Conservation (phyloP, 2,329 filamentous ascomycete genomes). For the Aschersonia sp. region DNA sequence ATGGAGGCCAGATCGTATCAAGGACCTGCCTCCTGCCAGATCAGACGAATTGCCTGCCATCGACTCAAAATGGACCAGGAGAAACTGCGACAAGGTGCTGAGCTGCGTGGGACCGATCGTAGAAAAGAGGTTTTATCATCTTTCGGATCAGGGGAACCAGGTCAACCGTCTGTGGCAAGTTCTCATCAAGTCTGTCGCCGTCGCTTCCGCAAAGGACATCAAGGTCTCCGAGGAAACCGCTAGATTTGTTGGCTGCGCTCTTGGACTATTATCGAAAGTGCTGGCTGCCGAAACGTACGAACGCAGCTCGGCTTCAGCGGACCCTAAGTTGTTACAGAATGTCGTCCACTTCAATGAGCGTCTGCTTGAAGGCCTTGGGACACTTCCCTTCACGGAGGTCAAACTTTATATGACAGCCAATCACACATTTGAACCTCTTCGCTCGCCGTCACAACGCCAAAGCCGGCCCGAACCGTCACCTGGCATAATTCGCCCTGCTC, state of each 20-base stretch:
- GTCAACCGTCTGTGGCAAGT: constrained; percentile 42
- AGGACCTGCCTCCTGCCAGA: constrained; percentile 41
- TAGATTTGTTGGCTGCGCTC: constrained; percentile 58
- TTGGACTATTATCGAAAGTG: constrained; percentile 53
- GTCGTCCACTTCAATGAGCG: constrained; percentile 34
- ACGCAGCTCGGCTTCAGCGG: constrained; percentile 9
- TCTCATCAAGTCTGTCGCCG: constrained; percentile 47
- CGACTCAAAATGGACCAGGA: constrained; percentile 77
- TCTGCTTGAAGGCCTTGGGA: constrained; percentile 36
- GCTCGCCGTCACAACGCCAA: constrained; percentile 51
- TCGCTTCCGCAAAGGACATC: constrained; percentile 71
- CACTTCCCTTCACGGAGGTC: constrained; percentile 50
- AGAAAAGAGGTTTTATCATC: constrained; percentile 43
- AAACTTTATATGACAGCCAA: constrained; percentile 33
- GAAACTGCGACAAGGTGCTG: constrained; percentile 52
- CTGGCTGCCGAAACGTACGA: not conserved
- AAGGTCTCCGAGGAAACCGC: constrained; percentile 76
- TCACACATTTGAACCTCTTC: constrained; percentile 45
- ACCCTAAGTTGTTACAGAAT: constrained; percentile 37
- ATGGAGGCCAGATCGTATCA: constrained; percentile 64
- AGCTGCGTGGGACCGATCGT: constrained; percentile 44
- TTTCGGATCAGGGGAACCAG: constrained; percentile 45
- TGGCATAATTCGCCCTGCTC: constrained; percentile 38
- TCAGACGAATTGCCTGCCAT: constrained; percentile 70
- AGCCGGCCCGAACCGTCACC: constrained; percentile 36